Evolutionary conservation across 2,329 filamentous ascomycete species (phyloP), one percentile per base, ranked within the genome.

Genomic region (Fusarium graminum): DNA sequence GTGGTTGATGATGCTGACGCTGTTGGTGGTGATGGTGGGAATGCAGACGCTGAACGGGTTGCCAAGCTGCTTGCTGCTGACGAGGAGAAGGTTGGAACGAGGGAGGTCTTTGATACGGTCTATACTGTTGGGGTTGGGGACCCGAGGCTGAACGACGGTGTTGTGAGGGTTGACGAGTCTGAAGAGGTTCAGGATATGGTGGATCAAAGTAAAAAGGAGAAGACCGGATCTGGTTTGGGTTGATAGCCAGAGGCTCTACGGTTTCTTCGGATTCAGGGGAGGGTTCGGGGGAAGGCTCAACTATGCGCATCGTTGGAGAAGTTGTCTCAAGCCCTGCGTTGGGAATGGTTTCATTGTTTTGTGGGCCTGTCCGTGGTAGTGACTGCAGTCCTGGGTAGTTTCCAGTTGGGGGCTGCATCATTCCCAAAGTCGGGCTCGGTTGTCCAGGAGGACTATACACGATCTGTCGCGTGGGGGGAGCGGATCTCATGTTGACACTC

Each of bases 361-460:
- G 43, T 30, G 50, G 25, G 22, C 51, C 59, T 42, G 28, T 25
- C 47, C 50, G 44, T 28, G 29, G n/a, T 38, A 65, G 42, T 12
- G 25, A 45, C 32, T 34, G 40, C 5, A 17, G 22, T 54, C 44
- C 43, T 17, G 30, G 4, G 17, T 38, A 59, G 40, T 63, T 47
- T 30, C 44, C 53, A 29, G 50, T 42, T 17, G 60, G 59, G 11
- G 63, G 69, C 34, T 74, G 71, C 42, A 75, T 71, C 30, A 72
- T 63, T 12, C 80, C 81, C 16, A 82, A 71, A 2, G 80, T 82
- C 12, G 81, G 80, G 47, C 79, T 82, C 9, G 80, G 78, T 52
- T 81, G 79, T 7, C 77, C 79, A 3, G 77, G 73, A 7, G 79
- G 76, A 6, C 75, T 75, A 22, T 72, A 74, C 14, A 76, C 71